These are phyloP conservation scores for Pseudopyricularia javanii DNA, from an alignment of 2,329 filamentous ascomycete genomes.

Conservation along the genomic window DNA sequence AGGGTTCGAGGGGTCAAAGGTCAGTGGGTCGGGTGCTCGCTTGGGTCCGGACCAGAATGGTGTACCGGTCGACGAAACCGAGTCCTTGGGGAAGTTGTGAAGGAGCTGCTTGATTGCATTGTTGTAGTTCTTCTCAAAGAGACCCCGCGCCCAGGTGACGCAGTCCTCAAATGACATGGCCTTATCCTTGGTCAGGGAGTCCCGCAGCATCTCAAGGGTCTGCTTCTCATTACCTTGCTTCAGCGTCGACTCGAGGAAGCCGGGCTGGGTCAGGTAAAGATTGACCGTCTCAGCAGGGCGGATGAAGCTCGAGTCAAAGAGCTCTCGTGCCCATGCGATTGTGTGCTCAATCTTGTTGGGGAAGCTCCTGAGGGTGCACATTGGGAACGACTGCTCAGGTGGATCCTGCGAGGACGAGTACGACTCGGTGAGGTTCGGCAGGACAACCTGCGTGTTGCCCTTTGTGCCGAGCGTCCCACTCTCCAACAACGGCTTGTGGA, in stretches of 20 bases:
- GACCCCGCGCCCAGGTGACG: constrained; percentile 82
- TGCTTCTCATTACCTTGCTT: constrained; percentile 94
- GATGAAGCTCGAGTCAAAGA: constrained; percentile 90
- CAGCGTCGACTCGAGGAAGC: constrained; percentile 75
- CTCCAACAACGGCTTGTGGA: constrained; percentile 91
- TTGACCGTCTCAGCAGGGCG: constrained; percentile 92
- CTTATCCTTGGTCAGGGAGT: constrained; percentile 85
- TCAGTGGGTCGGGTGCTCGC: constrained; percentile 82
- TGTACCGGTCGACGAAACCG: constrained; percentile 73
- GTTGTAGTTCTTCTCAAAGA: constrained; percentile 95
- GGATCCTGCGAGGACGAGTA: constrained; percentile 94
- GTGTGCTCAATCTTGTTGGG: constrained; percentile 98
- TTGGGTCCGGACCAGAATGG: constrained; percentile 98
- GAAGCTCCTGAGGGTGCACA: constrained; percentile 96
- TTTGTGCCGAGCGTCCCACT: constrained; percentile 98
- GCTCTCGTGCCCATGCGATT: constrained; percentile 92
- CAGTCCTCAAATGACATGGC: constrained; percentile 91
- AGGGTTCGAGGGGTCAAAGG: constrained; percentile 73
- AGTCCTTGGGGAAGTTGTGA: constrained; percentile 95
- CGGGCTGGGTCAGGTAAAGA: constrained; percentile 79
- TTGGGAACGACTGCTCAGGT: constrained; percentile 96
- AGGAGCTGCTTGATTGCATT: constrained; percentile 92
- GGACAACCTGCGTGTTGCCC: constrained; percentile 92
- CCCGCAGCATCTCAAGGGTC: constrained; percentile 78
- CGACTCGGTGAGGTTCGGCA: constrained; percentile 85